phyloP scores from a whole-genome alignment of 768 basidiomycete species.

The Auricularia sp. region DNA sequence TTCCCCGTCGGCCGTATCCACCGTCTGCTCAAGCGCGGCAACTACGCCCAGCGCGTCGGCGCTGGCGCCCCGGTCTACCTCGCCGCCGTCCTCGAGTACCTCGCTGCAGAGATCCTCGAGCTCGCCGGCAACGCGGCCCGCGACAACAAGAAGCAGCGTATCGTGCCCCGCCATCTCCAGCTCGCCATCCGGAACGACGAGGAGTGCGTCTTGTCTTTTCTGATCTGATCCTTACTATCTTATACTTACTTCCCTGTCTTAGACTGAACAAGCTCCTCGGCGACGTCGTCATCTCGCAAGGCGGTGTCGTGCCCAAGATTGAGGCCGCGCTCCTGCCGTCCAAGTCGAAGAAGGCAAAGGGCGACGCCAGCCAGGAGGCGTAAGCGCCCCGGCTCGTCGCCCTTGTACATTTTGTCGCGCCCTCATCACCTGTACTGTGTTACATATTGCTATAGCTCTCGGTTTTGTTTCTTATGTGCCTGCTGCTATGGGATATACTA shows the following conservation, averaged over 20 bases:
- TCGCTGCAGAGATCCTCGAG: conserved; percentile 90
- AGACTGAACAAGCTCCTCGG: conserved; percentile 59
- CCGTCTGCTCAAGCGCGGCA: conserved; percentile 77
- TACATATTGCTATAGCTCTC: too few relatives aligned
- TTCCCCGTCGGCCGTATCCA: conserved; percentile 93
- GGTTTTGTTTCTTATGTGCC: too few relatives aligned
- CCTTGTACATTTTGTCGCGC: too few relatives aligned
- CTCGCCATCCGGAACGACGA: conserved; percentile 93
- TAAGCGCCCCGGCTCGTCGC: conserved; percentile 9
- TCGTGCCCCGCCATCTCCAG: conserved; percentile 90
- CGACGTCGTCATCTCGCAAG: conserved; percentile 87
- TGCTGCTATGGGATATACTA: too few relatives aligned
- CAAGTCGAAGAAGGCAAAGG: conserved; percentile 42
- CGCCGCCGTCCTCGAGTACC: conserved; percentile 86
- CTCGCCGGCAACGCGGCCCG: conserved; percentile 84
- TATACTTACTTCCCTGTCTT: background rate
- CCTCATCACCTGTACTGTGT: too few relatives aligned
- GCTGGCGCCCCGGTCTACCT: conserved; percentile 88
- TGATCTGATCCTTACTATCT: background rate
- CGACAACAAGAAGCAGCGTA: conserved; percentile 92
- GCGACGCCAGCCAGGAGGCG: conserved; percentile 42
- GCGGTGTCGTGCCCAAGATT: conserved; percentile 86
- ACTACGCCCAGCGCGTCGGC: conserved; percentile 81
- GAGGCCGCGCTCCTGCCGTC: conserved; percentile 48
- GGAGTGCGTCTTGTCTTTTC: conserved; percentile 36